These are phyloP conservation scores for Lepiota subincarnata DNA, from an alignment of 768 basidiomycete genomes.

Conservation along the genomic window DNA sequence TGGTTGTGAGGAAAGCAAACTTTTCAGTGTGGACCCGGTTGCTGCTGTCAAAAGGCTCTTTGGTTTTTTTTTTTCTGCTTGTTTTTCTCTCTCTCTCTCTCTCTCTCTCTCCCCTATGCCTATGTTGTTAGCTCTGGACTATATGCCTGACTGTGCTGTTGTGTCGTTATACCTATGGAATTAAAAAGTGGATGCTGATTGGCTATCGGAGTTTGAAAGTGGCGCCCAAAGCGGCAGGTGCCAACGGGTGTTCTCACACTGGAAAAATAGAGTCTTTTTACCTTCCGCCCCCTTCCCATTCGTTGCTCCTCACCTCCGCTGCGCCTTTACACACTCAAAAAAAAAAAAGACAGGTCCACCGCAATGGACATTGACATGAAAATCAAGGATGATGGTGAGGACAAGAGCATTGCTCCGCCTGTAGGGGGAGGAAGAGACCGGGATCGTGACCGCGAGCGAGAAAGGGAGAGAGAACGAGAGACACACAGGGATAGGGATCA, in stretches of 20 bases:
- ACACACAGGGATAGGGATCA: constrained; percentile 39
- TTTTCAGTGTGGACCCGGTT: too few species aligned
- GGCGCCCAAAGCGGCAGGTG: too few species aligned
- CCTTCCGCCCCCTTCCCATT: too few species aligned
- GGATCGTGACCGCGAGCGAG: constrained; percentile 37
- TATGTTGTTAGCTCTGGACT: too few species aligned
- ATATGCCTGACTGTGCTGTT: too few species aligned
- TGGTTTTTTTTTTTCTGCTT: constrained; percentile 3
- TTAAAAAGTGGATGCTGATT: too few species aligned
- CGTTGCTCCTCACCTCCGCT: neutral
- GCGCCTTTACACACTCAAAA: neutral
- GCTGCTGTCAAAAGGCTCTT: too few species aligned
- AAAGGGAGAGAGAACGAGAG: constrained; percentile 29
- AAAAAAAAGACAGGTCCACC: neutral
- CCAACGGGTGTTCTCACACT: too few species aligned
- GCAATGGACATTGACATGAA: constrained; percentile 82
- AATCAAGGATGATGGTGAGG: constrained; percentile 67
- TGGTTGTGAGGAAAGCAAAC: too few species aligned
- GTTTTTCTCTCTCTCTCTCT: constrained; percentile 16
- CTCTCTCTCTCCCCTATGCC: neutral
- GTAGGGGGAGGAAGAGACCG: constrained; percentile 33
- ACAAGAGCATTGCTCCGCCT: constrained; percentile 45
- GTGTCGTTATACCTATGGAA: too few species aligned
- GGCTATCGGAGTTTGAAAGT: too few species aligned
- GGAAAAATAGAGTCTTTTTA: too few species aligned